Conservation (phyloP, 768 basidiomycete species). For the Amanita rubescens region DNA sequence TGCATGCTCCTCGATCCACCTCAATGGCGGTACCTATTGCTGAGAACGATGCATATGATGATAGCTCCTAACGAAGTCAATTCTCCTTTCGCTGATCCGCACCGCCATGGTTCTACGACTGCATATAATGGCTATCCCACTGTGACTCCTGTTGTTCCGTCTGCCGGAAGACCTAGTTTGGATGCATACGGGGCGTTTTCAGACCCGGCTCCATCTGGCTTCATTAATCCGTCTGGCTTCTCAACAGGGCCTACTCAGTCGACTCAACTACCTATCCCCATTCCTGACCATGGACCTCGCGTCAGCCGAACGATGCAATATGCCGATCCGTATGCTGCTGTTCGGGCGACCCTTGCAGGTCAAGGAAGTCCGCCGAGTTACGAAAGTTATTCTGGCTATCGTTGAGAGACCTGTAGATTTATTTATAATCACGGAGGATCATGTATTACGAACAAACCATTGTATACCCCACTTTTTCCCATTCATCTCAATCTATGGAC, state of each 20-base stretch:
- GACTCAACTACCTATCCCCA: conserved; percentile 30
- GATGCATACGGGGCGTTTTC: conserved; percentile 90
- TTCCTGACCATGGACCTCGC: conserved; percentile 41
- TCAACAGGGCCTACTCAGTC: conserved; percentile 21
- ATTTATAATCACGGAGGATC: neutral
- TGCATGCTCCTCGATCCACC: conserved; percentile 21
- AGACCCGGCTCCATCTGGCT: conserved; percentile 78
- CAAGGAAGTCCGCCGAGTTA: conserved; percentile 38
- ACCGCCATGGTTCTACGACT: conserved; percentile 37
- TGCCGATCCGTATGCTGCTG: conserved; percentile 82
- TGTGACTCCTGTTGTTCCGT: conserved; percentile 19
- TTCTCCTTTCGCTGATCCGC: conserved; percentile 50
- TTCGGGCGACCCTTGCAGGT: conserved; percentile 50
- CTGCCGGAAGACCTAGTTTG: conserved; percentile 52
- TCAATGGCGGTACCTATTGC: conserved; percentile 20
- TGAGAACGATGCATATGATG: conserved; percentile 21
- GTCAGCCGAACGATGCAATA: conserved; percentile 92
- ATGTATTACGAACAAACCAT: neutral
- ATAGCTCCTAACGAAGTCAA: conserved; percentile 20
- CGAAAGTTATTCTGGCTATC: conserved; percentile 47
- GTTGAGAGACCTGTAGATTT: conserved; percentile 19
- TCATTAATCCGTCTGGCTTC: conserved; percentile 27
- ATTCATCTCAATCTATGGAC: neutral
- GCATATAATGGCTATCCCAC: conserved; percentile 17
- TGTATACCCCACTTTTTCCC: neutral